Evolutionary conservation across 2,329 filamentous ascomycete species (phyloP), one percentile per base, ranked within the genome.

Genomic region (Graphium sp.): DNA sequence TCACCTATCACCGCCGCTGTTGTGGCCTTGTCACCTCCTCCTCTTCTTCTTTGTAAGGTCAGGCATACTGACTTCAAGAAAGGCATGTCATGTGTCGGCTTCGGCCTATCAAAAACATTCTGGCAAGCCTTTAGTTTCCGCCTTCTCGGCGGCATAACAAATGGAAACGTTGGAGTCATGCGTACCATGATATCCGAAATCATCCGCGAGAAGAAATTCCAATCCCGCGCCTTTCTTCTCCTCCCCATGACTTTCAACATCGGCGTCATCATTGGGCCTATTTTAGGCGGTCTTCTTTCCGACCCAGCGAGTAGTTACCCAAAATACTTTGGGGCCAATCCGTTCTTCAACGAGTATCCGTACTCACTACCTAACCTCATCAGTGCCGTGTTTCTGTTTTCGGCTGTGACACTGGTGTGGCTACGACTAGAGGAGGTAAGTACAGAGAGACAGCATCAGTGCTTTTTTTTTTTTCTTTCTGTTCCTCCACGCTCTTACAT

Each of bases 111-210:
- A 14, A 60, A 49, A 28, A 62, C 58, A 1, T 56, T 87, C n/a
- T 62, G 61, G 60, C 71, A 85, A 50, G 85, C 87, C 77, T 58
- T 84, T 5, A 22, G 78, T 10, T 74, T 75, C 36, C 63, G 81
- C 18, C 81, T 74, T 39, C 38, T 77, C 11, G 76, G 75, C 0
- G 81, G 81, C 2, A 48, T 81, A 5, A 85, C 87, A 45, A 71
- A 73, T 0, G 80, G 79, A 0, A 78, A 72, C 6, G 60, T 80
- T 26, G 68, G 87, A 30, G 77, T 79, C 5, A 68, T 87, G 31
- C 62, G 81, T 17, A 74, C 79, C 6, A 84, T 87, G 75, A 60
- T 87, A 18, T 66, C 67, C 12, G 81, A 89, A 49, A 69, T 74
- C 38, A 76, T 70, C 46, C 79, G 74, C 0, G 52, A 64, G 5